These are phyloP conservation scores for Saxophila tyrrhenica DNA, from an alignment of 495 filamentous ascomycete species.

Conservation along the genomic window DNA sequence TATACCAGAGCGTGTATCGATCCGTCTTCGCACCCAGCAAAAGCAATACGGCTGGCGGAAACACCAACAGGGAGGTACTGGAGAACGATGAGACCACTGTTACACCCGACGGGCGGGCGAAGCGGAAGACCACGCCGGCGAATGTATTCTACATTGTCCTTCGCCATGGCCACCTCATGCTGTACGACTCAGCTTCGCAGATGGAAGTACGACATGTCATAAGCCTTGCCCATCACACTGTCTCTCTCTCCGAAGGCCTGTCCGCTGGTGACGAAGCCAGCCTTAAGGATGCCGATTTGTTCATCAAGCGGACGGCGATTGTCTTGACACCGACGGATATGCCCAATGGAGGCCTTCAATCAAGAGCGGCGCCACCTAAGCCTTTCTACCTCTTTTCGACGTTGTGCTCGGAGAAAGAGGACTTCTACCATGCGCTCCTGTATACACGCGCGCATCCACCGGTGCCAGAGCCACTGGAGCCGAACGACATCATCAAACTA, in stretches of 20 bases:
- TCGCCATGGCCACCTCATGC: conserved; percentile 92
- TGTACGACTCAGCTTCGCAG: conserved; percentile 83
- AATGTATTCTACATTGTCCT: conserved; percentile 14
- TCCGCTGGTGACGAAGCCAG: conserved; percentile 27
- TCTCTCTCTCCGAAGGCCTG: conserved; percentile 68
- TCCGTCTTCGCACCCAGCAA: conserved; percentile 55
- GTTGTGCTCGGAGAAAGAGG: conserved; percentile 89
- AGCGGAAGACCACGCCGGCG: conserved; percentile 5
- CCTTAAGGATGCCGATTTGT: conserved; percentile 85
- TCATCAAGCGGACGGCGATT: conserved; percentile 90
- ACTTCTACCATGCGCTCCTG: conserved; percentile 91
- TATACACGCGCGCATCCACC: conserved; percentile 67
- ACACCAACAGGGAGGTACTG: conserved; percentile 33
- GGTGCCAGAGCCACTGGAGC: conserved; percentile 63
- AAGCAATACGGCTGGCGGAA: conserved; percentile 35
- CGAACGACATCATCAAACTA: conserved; percentile 72
- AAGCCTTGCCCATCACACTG: conserved; percentile 73
- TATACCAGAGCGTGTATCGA: conserved; percentile 96
- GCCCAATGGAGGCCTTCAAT: conserved; percentile 29
- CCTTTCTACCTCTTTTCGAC: conserved; percentile 93
- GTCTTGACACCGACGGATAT: conserved; percentile 55
- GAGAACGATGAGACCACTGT: conserved; percentile 64
- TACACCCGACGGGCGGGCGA: conserved; percentile 61
- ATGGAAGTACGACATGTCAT: conserved; percentile 92
- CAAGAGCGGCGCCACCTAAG: conserved; percentile 27